phyloP scores from a whole-genome alignment of 179 eudicot species.

The Silene noctiflora region DNA sequence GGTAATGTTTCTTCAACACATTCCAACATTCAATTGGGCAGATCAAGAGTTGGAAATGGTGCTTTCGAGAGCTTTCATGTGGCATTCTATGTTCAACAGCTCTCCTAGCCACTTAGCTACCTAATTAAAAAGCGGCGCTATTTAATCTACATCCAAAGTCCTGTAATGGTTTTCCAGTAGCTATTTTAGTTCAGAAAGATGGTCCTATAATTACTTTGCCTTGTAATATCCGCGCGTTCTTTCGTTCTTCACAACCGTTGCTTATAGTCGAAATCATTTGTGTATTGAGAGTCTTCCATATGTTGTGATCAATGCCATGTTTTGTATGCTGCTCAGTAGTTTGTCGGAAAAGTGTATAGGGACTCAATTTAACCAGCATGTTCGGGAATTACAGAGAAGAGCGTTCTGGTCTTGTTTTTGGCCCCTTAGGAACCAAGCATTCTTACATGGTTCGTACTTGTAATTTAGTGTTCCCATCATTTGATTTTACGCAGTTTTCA shows the following conservation, averaged over 20 bases:
- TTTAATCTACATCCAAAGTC: slow-evolving; percentile 6
- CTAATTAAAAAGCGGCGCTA: slow-evolving; percentile 19
- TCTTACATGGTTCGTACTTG: background rate
- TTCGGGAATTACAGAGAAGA: background rate
- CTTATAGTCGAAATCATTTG: background rate
- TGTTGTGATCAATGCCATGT: slow-evolving; percentile 17
- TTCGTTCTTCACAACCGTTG: slow-evolving; percentile 6
- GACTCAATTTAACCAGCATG: background rate
- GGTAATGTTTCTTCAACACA: slow-evolving; percentile 97
- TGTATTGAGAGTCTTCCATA: slow-evolving; percentile 3
- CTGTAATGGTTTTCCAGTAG: slow-evolving; percentile 16
- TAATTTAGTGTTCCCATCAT: background rate
- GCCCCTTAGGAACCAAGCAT: background rate
- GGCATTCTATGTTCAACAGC: slow-evolving; percentile 92
- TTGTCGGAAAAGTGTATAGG: slow-evolving; percentile 1
- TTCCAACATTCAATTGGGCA: slow-evolving; percentile 80
- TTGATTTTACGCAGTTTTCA: background rate
- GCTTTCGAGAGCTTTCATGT: slow-evolving; percentile 91
- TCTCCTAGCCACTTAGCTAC: slow-evolving; percentile 89
- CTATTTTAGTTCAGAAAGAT: slow-evolving; percentile 9
- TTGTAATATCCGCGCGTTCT: slow-evolving; percentile 26
- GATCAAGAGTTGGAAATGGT: slow-evolving; percentile 86
- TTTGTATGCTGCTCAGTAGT: background rate
- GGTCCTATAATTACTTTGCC: slow-evolving; percentile 8
- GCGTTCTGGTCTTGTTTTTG: background rate